These are phyloP conservation scores for Centrapalus pauciflorus DNA, from an alignment of 129 eudicot species.

Conservation along the genomic window DNA sequence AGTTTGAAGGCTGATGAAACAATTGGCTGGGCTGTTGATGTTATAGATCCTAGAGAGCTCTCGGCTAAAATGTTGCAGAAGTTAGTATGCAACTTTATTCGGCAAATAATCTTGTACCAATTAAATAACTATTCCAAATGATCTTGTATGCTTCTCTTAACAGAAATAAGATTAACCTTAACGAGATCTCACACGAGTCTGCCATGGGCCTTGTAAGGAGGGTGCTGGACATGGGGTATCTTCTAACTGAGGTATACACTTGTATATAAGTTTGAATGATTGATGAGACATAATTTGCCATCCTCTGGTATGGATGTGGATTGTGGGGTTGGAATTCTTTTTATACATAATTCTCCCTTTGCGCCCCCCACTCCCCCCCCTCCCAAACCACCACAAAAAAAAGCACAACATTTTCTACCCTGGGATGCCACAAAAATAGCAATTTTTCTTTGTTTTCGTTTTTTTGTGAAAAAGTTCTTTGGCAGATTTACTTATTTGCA, in stretches of 20 bases:
- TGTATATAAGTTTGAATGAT: background rate
- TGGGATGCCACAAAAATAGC: no score
- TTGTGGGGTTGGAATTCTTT: no score
- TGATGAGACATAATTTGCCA: background rate
- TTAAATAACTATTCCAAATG: background rate
- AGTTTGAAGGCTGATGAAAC: conserved; percentile 63
- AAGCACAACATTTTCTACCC: no score
- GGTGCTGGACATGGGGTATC: conserved; percentile 70
- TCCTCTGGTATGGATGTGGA: no score
- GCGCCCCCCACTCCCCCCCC: no score
- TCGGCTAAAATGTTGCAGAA: conserved; percentile 93
- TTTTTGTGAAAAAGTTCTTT: background rate
- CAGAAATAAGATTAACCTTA: conserved; percentile 88
- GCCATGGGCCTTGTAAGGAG: conserved; percentile 83
- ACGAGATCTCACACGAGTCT: conserved; percentile 90
- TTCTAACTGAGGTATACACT: conserved; percentile 72
- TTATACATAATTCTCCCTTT: no score
- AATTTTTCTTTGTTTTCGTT: no score
- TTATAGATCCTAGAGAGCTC: conserved; percentile 88
- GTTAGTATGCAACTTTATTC: conserved; percentile 39
- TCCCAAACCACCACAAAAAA: no score
- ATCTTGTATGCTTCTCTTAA: conserved; percentile 12
- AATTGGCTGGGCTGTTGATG: conserved; percentile 98
- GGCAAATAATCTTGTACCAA: background rate
- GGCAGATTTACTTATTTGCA: background rate